Base-by-base conservation (phyloP, 2,329 filamentous ascomycete genomes). In the Ceratocystiopsis minuta region DNA sequence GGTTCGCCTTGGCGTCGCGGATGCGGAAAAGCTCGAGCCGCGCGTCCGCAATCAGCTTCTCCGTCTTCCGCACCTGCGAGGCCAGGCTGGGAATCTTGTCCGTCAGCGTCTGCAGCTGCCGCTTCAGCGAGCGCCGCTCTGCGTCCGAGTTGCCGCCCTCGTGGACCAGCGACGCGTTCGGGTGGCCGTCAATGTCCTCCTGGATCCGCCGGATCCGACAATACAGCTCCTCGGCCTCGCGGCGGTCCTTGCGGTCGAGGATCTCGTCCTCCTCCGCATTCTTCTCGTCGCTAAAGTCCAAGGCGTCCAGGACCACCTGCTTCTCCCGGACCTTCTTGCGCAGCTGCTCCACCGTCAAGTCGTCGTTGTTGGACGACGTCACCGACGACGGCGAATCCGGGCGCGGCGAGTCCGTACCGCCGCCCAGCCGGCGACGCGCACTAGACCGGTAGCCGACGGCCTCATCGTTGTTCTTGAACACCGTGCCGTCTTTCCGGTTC, bases 401-500 rank as follows among this genome's bases (percentile, higher is more conserved):
- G 2, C 86, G 87, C 38, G 86, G 84, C 10, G 86, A 90, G 1
- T 45, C 44, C 36, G 65, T 66, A 46, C 74, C 78, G 39, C 68
- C 84, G 43, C 92, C 63, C 7, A 49, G n/a, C 50, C 90, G 77
- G 48, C 87, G 83, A 48, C 90, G 83, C 42, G 90, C 90, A 57
- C 87, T 95, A 13, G 90, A 96, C 51, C 80, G 80, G 55, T 98
- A 98, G 6, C 85, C 86, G 52, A 92, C 74, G 45, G 86, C 80
- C 51, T 94, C 85, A 52, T 94, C 86, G 50, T 96, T 90, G 56
- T 96, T 95, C 55, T 92, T 88, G 62, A 88, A 98, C 3, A 96
- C 81, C 0, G 90, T 98, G 3, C 82, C 90, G 62, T 98, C 90
- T 58, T 96, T 96, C 39, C 87, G 80, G 34, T 72, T 72, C 37